phyloP scores from a whole-genome alignment of 176 grass and related monocot species.

The Rhynchospora tenuis region DNA sequence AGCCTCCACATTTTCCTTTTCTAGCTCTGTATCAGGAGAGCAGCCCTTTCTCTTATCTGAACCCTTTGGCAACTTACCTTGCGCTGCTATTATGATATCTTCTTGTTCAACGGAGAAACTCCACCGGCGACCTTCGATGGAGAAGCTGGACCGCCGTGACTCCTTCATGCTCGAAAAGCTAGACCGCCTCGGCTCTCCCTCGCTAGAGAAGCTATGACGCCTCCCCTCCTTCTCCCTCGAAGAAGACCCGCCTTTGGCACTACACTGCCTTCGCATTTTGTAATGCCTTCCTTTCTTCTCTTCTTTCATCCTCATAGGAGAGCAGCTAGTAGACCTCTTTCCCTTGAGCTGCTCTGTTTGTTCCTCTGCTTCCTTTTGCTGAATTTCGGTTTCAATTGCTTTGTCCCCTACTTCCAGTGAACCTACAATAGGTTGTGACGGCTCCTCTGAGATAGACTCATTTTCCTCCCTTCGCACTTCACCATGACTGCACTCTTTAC shows the following conservation, averaged over 20 bases:
- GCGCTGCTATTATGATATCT: slow-evolving; percentile 49
- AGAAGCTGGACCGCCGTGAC: slow-evolving; percentile 75
- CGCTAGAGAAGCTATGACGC: slow-evolving; percentile 79
- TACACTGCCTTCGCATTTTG: slow-evolving; percentile 43
- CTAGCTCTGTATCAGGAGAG: slow-evolving; percentile 38
- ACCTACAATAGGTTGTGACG: background rate
- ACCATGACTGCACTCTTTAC: background rate
- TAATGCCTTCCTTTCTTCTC: slow-evolving; percentile 54
- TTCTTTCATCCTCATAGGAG: slow-evolving; percentile 41
- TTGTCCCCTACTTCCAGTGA: background rate
- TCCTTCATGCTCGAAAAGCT: slow-evolving; percentile 71
- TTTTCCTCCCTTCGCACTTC: background rate
- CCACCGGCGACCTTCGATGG: slow-evolving; percentile 69
- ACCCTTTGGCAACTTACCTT: slow-evolving; percentile 45
- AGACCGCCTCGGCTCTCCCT: slow-evolving; percentile 46
- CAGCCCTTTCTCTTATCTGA: slow-evolving; percentile 45
- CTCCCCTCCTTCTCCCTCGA: slow-evolving; percentile 47
- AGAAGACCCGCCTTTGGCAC: slow-evolving; percentile 32
- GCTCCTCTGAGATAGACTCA: background rate
- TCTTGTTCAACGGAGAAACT: slow-evolving; percentile 90
- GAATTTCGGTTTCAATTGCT: background rate
- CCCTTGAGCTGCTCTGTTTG: slow-evolving; percentile 38
- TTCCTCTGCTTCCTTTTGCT: slow-evolving; percentile 12
- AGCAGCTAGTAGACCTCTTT: slow-evolving; percentile 44
- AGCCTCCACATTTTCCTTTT: slow-evolving; percentile 27